Evolutionary conservation across 768 basidiomycete species (phyloP), one percentile per base, ranked within the genome.

Genomic region (Rhodotorula graminis): DNA sequence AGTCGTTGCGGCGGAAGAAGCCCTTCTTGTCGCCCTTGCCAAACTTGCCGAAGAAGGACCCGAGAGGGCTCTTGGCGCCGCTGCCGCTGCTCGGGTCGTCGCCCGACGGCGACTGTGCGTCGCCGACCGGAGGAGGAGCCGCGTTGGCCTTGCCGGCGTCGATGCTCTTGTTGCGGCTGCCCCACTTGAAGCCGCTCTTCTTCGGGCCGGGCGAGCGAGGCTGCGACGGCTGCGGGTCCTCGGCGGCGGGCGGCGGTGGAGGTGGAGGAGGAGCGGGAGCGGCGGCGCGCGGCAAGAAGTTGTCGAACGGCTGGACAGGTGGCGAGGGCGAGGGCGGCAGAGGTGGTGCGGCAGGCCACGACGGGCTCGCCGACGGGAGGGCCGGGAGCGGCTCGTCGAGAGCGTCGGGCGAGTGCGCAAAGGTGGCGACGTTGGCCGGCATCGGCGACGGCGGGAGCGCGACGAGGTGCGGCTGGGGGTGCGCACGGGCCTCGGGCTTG

Each of bases 11-110:
- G 40, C 65, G 50, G 64, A 70, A 68, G 59, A 74, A 68, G 15
- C 57, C 61, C 44, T 73, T 73, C 11, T n/a, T 40, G 59, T 27
- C n/a, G 31, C 47, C 61, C 50, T 68, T 63, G 37, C 61, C 64
- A 25, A 70, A 66, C 50, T 64, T 64, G 46, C 65, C 66, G 23
- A 72, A 72, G 66, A 72, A 72, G 1, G 66, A 16, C 4, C 71
- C 71, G 31, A 67, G 61, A 21, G 71, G 71, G 27, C 65, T 67
- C 52, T 72, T 72, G 7, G 50, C 42, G 0, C 56, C 71, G 15
- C 25, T 46, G 59, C 57, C 33, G 12, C 31, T 46, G 12, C 31
- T 23, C 5, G 62, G 55, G 6, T 73, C 72, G n/a, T 33, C 29
- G 15, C 18, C 42, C 15, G 57, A 50, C 2, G 69, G 59, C 0